phyloP scores from a whole-genome alignment of 2,329 filamentous ascomycete species.

The Paecilomyces sp. region DNA sequence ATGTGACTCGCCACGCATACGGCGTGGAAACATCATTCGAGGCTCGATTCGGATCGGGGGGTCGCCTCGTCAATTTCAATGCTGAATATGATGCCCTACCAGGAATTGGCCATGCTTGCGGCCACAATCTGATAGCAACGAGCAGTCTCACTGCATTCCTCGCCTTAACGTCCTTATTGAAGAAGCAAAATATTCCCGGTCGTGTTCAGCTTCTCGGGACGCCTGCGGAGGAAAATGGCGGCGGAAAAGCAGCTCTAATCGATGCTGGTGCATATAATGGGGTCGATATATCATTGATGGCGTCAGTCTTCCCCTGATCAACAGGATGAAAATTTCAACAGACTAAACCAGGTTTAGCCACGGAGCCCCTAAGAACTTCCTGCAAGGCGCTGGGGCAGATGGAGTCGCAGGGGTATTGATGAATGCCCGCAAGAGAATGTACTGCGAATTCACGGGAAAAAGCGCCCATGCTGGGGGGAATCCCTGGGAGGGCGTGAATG shows the following conservation, averaged over 20 bases:
- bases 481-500: slow-evolving; percentile 50
- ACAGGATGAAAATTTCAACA: not conserved
- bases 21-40: no score
- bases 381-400: no score
- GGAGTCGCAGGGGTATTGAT: not conserved
- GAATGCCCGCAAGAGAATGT: slow-evolving; percentile 3
- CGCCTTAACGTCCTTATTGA: no score
- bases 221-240: slow-evolving; percentile 19
- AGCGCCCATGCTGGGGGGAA: slow-evolving; percentile 45
- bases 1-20: no score
- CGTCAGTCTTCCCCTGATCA: no score
- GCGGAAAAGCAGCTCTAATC: slow-evolving; percentile 27
- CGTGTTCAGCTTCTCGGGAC: slow-evolving; percentile 19
- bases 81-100: slow-evolving; percentile 25
- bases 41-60: no score
- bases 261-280: slow-evolving; percentile 29
- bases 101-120: slow-evolving; percentile 18
- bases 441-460: slow-evolving; percentile 35
- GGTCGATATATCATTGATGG: slow-evolving; percentile 5
- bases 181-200: slow-evolving; percentile 3
- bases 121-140: slow-evolving; percentile 17
- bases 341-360: not conserved
- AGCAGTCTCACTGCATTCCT: slow-evolving; percentile 11
- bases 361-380: no score
- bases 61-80: slow-evolving; percentile 8